A percentile compares a stretch with the other conserved stretches of the same genome.
phyloP scores from a whole-genome alignment of 2,329 filamentous ascomycete species.

The Colletotrichum eleusines region DNA sequence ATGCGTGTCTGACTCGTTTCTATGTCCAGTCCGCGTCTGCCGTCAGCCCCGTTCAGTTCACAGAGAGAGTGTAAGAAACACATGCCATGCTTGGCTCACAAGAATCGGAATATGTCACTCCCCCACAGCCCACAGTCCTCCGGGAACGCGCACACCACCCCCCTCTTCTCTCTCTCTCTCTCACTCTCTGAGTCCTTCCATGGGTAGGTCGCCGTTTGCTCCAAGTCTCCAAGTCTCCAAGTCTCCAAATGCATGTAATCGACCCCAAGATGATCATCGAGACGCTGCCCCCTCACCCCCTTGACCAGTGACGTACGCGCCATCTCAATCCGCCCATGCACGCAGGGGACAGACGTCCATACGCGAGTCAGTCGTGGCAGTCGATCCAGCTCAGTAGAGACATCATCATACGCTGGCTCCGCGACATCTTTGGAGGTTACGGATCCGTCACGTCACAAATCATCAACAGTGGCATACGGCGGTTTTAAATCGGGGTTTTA shows the following conservation, averaged over 20 bases:
- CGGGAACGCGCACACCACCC: neutral
- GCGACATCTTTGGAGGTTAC: neutral
- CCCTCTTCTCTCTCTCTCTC: neutral
- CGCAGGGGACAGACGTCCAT: neutral
- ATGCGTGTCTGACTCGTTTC: too few relatives aligned
- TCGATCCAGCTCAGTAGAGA: conserved; percentile 5
- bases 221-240: conserved; percentile 13
- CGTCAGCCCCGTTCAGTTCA: neutral
- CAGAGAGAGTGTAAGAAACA: neutral
- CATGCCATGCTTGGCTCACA: neutral
- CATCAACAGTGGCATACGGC: neutral
- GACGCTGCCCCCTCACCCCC: neutral
- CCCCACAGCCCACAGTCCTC: neutral
- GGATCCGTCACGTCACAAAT: conserved; percentile 7
- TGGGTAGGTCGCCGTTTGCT: neutral
- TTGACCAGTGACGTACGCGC: conserved; percentile 16
- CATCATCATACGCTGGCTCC: neutral
- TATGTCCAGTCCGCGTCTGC: neutral
- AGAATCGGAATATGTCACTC: neutral
- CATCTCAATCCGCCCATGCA: neutral
- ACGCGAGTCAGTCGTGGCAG: conserved; percentile 7
- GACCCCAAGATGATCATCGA: conserved; percentile 12
- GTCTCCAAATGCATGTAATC: neutral
- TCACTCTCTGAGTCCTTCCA: neutral
- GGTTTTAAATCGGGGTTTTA: conserved; percentile 4